Percentiles rank a stretch among this genome's conserved stretches.
Conservation (phyloP, 2,329 filamentous ascomycete species). For the Colletotrichum lindemuthianum region DNA sequence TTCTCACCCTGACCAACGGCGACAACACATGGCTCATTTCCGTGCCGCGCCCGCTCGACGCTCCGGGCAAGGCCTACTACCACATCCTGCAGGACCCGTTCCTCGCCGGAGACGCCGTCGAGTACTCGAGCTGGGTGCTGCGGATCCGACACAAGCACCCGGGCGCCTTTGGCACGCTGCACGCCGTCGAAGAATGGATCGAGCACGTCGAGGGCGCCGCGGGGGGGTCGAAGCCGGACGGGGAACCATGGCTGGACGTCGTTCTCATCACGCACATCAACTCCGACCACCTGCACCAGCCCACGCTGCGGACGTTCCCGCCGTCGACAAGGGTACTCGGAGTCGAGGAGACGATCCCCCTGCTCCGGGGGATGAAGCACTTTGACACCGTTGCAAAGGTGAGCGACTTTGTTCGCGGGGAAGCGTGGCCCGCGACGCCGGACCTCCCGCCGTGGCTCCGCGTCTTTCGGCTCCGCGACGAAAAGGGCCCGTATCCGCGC, state of each 20-base stretch:
- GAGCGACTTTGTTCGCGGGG: constrained; percentile 12
- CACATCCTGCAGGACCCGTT: constrained; percentile 48
- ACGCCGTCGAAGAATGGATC: constrained; percentile 1
- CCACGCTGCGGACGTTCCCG: constrained; percentile 12
- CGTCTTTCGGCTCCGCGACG: constrained; percentile 10
- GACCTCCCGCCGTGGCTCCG: constrained; percentile 7
- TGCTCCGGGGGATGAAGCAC: constrained; percentile 9
- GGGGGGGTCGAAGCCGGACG: background rate
- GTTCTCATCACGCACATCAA: constrained; percentile 23
- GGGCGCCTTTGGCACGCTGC: background rate
- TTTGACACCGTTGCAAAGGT: constrained; percentile 7
- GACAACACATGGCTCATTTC: constrained; percentile 49
- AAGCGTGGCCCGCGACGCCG: constrained; percentile 12
- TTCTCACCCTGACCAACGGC: constrained; percentile 46
- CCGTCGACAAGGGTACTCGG: background rate
- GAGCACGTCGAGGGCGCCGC: background rate
- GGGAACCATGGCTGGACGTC: constrained; percentile 14
- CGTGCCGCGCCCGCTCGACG: constrained; percentile 43
- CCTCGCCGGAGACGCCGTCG: constrained; percentile 39
- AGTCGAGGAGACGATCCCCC: background rate
- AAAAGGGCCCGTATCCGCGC: background rate
- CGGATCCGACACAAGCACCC: background rate
- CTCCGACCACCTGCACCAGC: constrained; percentile 16
- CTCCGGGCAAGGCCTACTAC: constrained; percentile 41
- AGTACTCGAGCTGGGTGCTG: background rate